Conservation (phyloP, 305 asterid genomes). For the Fraxinus sp. region DNA sequence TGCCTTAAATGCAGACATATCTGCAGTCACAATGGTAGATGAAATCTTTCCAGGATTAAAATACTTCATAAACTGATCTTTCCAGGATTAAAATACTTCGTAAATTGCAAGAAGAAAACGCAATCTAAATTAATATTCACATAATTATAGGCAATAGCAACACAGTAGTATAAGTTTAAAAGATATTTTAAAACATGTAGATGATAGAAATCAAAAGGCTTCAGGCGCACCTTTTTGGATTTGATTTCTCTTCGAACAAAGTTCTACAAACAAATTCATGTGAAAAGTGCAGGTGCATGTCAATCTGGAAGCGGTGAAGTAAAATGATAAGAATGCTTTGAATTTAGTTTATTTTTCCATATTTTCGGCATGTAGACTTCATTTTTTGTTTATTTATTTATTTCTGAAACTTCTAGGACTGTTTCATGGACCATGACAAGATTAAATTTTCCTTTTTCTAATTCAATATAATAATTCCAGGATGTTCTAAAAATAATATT, state of each 20-base stretch:
- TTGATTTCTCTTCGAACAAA: neutral
- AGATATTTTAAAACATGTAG: neutral
- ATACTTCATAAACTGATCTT: neutral
- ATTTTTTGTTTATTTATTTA: neutral
- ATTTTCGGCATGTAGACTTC: neutral
- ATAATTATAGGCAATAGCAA: neutral
- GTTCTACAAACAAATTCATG: neutral
- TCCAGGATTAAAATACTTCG: neutral
- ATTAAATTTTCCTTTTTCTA: neutral
- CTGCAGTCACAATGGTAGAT: conserved; percentile 46
- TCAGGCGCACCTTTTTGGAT: neutral
- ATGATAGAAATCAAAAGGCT: neutral
- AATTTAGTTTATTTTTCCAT: neutral
- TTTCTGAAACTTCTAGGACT: neutral
- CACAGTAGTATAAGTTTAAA: neutral
- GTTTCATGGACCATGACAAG: neutral
- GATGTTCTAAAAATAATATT: neutral
- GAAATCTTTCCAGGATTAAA: conserved; percentile 9
- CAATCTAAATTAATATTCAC: neutral
- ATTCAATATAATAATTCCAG: neutral
- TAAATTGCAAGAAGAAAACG: neutral
- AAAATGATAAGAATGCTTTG: neutral
- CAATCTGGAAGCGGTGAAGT: neutral
- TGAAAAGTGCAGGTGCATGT: neutral
- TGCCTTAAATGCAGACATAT: conserved; percentile 96